Percentiles rank a stretch among this genome's conserved stretches.
These are phyloP conservation scores for Chlamydomonas sp. DNA, from an alignment of 139 green algal genomes.

Conservation along the genomic window DNA sequence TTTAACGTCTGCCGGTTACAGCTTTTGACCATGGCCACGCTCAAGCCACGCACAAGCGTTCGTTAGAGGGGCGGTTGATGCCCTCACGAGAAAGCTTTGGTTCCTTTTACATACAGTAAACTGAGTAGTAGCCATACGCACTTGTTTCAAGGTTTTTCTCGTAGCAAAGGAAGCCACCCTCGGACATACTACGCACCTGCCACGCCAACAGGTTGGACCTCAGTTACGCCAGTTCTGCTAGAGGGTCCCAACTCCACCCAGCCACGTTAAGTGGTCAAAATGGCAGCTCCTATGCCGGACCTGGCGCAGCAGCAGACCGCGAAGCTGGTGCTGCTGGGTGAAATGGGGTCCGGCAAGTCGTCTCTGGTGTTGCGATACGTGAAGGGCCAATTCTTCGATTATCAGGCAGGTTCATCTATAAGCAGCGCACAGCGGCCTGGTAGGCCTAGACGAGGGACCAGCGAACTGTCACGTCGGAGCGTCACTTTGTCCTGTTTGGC, in stretches of 20 bases:
- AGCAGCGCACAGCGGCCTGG: neutral
- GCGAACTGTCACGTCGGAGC: neutral
- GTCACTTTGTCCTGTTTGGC: neutral
- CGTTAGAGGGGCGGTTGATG: too few species aligned
- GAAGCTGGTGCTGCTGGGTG: constrained; percentile 95
- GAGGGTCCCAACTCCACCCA: too few species aligned
- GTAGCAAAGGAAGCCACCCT: too few species aligned
- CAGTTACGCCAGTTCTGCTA: neutral
- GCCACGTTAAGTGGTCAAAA: neutral
- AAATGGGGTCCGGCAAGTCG: constrained; percentile 98
- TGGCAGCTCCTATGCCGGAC: neutral
- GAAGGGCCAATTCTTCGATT: constrained; percentile 97
- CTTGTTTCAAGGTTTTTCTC: too few species aligned
- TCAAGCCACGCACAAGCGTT: too few species aligned
- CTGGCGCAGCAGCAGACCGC: constrained; percentile 65
- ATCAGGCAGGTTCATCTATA: constrained; percentile 82
- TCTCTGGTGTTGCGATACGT: constrained; percentile 96
- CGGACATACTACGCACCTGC: too few species aligned
- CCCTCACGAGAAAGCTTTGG: too few species aligned
- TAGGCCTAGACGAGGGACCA: neutral
- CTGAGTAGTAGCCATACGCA: too few species aligned
- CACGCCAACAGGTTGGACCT: too few species aligned
- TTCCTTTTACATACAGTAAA: too few species aligned
- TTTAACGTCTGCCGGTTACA: too few species aligned
- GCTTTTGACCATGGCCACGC: too few species aligned